These are phyloP conservation scores for Endogone sp. DNA, from an alignment of 192 early-diverging fungal species.

Conservation along the genomic window DNA sequence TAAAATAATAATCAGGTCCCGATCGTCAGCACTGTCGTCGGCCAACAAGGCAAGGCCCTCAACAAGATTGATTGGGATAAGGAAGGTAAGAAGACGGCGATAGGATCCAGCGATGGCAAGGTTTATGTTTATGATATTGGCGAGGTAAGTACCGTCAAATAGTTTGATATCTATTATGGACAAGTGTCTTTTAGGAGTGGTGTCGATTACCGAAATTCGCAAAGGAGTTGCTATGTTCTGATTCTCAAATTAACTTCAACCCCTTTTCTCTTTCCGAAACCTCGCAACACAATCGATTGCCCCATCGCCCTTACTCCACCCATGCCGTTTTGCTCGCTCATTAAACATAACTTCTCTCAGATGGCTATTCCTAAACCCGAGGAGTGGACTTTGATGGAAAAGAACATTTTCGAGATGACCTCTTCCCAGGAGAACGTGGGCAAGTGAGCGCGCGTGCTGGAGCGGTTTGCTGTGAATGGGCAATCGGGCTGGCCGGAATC, in stretches of 20 bases:
- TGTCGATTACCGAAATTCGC: no score
- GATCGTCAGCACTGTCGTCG: constrained; percentile 52
- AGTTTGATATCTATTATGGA: background rate
- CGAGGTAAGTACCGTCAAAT: no score
- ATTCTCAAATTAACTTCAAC: background rate
- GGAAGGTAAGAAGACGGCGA: constrained; percentile 72
- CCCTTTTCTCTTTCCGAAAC: no score
- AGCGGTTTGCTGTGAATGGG: background rate
- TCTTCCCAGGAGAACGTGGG: constrained; percentile 35
- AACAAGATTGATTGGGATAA: constrained; percentile 96
- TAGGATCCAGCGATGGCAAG: constrained; percentile 81
- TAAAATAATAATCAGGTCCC: constrained; percentile 35
- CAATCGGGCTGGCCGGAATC: no score
- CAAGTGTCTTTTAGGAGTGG: background rate
- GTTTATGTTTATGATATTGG: constrained; percentile 92
- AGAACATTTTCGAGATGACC: constrained; percentile 50
- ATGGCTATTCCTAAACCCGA: constrained; percentile 49
- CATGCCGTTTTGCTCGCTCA: no score
- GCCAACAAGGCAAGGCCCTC: constrained; percentile 62
- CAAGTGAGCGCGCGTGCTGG: constrained; percentile 1
- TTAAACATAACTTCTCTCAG: no score
- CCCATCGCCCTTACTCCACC: background rate
- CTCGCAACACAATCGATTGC: background rate
- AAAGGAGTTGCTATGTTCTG: background rate
- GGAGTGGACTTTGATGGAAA: constrained; percentile 47